Evolutionary conservation across 176 grass and related monocot species (phyloP).

Genomic region (Raddia guianensis): DNA sequence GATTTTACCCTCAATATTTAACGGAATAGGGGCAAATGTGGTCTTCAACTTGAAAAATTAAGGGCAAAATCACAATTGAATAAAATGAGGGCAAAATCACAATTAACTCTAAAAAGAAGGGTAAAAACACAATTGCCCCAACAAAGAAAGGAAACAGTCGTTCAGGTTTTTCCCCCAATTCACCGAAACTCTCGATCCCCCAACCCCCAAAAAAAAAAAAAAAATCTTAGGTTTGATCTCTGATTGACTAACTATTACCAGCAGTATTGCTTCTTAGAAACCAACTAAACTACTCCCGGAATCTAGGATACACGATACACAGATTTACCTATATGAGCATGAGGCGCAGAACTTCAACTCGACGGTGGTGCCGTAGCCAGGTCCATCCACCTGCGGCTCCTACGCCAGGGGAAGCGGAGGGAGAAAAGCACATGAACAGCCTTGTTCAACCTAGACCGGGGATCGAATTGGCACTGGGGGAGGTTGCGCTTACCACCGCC

Average conservation of each 20-base stretch:
- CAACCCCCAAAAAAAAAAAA: too few relatives aligned
- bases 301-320: not conserved
- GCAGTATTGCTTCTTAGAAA: not conserved
- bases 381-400: slow-evolving; percentile 59
- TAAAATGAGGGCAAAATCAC: too few relatives aligned
- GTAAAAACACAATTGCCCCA: too few relatives aligned
- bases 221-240: slow-evolving; percentile 32
- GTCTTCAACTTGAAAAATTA: too few relatives aligned
- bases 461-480: not conserved
- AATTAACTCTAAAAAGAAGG: too few relatives aligned
- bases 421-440: not conserved
- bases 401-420: slow-evolving; percentile 10
- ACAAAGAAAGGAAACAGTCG: too few relatives aligned
- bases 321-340: slow-evolving; percentile 75
- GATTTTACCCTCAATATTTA: too few relatives aligned
- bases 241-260: not conserved
- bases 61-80: too few relatives aligned
- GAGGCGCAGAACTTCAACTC: slow-evolving; percentile 85
- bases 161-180: too few relatives aligned
- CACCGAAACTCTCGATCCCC: not conserved
- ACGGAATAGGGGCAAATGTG: too few relatives aligned
- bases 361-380: slow-evolving; percentile 78
- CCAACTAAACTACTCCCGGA: not conserved
- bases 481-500: not conserved
- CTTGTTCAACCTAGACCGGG: slow-evolving; percentile 4